A percentile compares a stretch with the other conserved stretches of the same genome.
These are phyloP conservation scores for Trematosphaeria pertusa DNA, from an alignment of 2,329 filamentous ascomycete genomes.

Conservation along the genomic window DNA sequence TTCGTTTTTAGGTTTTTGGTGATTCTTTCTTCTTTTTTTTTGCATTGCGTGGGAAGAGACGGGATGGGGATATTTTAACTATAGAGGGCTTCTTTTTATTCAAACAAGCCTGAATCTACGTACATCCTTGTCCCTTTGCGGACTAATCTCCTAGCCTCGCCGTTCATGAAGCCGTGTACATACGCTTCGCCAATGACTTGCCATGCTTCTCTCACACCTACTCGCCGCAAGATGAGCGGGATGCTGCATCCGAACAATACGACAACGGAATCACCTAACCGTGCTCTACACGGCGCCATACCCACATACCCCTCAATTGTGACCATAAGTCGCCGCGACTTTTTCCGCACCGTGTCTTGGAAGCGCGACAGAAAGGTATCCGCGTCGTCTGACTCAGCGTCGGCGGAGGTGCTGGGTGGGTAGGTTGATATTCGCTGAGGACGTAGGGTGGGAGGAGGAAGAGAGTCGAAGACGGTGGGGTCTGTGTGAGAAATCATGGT, in stretches of 20 bases:
- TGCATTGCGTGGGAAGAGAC: no score
- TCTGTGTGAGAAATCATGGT: constrained; percentile 8
- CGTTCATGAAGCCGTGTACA: constrained; percentile 37
- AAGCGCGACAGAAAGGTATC: constrained; percentile 38
- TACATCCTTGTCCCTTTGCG: constrained; percentile 17
- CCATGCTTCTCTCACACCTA: constrained; percentile 23
- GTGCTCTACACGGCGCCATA: constrained; percentile 37
- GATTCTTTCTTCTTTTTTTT: no score
- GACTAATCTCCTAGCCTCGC: constrained; percentile 24
- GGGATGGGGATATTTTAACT: no score
- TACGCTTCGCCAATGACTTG: constrained; percentile 39
- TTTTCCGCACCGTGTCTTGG: constrained; percentile 37
- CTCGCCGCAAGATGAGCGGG: constrained; percentile 38
- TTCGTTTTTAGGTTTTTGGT: no score
- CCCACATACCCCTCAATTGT: constrained; percentile 33
- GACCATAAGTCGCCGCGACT: constrained; percentile 36
- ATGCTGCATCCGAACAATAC: constrained; percentile 47
- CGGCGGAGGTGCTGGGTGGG: constrained; percentile 10
- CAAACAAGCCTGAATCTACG: constrained; percentile 22
- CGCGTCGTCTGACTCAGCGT: constrained; percentile 17
- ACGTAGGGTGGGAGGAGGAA: constrained; percentile 14
- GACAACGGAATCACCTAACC: constrained; percentile 37
- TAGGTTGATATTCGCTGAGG: constrained; percentile 21
- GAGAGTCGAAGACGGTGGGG: constrained; percentile 10
- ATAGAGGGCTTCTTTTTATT: no score